A percentile compares a stretch with the other conserved stretches of the same genome.
Evolutionary conservation across 2,329 filamentous ascomycete species (phyloP).

Genomic region (Phialophora macrospora): DNA sequence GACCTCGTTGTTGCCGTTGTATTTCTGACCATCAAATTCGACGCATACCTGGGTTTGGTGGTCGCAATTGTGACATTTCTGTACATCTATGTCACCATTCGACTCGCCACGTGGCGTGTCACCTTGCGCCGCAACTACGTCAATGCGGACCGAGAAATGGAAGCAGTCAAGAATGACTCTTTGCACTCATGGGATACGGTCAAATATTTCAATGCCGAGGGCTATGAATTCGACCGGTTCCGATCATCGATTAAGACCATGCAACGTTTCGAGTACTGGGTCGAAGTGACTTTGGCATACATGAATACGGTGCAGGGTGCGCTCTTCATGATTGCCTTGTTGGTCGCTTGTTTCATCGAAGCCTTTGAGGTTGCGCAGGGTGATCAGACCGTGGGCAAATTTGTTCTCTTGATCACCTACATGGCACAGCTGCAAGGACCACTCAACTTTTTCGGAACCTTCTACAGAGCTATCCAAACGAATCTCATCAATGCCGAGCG

Average conservation of each 20-base stretch:
- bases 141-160: constrained; percentile 91
- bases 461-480: constrained; percentile 94
- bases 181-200: constrained; percentile 98
- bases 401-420: constrained; percentile 75
- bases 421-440: constrained; percentile 80
- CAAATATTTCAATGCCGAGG: constrained; percentile 86
- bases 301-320: constrained; percentile 82
- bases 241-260: constrained; percentile 71
- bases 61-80: constrained; percentile 90
- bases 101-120: constrained; percentile 90
- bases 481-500: constrained; percentile 97
- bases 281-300: constrained; percentile 74
- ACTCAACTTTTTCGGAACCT: constrained; percentile 88
- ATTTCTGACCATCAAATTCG: constrained; percentile 78
- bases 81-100: constrained; percentile 95
- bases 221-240: constrained; percentile 77
- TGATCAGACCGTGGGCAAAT: constrained; percentile 69
- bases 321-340: constrained; percentile 77
- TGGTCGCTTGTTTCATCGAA: constrained; percentile 73
- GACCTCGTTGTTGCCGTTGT: constrained; percentile 84
- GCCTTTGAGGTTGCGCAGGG: constrained; percentile 76
- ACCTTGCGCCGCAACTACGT: constrained; percentile 92
- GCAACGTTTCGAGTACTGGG: constrained; percentile 75
- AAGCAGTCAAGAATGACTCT: constrained; percentile 97
- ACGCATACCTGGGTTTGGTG: constrained; percentile 87